These are phyloP conservation scores for Tulasnella sp. DNA, from an alignment of 768 basidiomycete species.

Conservation along the genomic window DNA sequence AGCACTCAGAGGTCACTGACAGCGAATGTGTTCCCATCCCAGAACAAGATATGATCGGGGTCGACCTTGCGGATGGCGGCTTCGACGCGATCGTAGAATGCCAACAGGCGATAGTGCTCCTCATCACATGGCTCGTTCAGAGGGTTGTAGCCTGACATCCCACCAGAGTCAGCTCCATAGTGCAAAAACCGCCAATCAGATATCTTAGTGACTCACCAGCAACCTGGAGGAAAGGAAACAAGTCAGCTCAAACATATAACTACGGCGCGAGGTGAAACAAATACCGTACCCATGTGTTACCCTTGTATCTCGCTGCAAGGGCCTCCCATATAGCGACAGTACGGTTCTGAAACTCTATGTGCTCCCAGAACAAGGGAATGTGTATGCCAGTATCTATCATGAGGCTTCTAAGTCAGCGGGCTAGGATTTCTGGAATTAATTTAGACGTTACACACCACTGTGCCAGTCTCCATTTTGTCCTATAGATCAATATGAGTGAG, in stretches of 20 bases:
- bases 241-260: background rate
- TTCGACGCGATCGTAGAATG: slow-evolving; percentile 60
- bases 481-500: too few species aligned
- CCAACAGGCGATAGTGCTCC: slow-evolving; percentile 50
- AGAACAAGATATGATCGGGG: slow-evolving; percentile 58
- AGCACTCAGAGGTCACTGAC: slow-evolving; percentile 6
- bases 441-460: slow-evolving; percentile 29
- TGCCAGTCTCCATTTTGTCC: slow-evolving; percentile 58
- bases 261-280: too few species aligned
- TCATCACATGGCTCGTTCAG: slow-evolving; percentile 77
- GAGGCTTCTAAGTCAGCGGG: background rate
- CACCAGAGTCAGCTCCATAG: background rate
- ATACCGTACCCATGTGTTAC: slow-evolving; percentile 35
- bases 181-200: background rate
- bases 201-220: slow-evolving; percentile 32
- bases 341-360: slow-evolving; percentile 80
- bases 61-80: slow-evolving; percentile 62
- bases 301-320: slow-evolving; percentile 63
- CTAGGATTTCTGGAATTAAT: too few species aligned
- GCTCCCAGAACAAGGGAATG: slow-evolving; percentile 52
- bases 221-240: slow-evolving; percentile 36
- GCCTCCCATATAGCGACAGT: slow-evolving; percentile 66
- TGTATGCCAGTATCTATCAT: slow-evolving; percentile 8
- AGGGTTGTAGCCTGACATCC: slow-evolving; percentile 53
- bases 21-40: slow-evolving; percentile 79